Evolutionary conservation across 2,329 filamentous ascomycete genomes (phyloP), one percentile per base, ranked within the genome.

Genomic region (Cytospora piceae): DNA sequence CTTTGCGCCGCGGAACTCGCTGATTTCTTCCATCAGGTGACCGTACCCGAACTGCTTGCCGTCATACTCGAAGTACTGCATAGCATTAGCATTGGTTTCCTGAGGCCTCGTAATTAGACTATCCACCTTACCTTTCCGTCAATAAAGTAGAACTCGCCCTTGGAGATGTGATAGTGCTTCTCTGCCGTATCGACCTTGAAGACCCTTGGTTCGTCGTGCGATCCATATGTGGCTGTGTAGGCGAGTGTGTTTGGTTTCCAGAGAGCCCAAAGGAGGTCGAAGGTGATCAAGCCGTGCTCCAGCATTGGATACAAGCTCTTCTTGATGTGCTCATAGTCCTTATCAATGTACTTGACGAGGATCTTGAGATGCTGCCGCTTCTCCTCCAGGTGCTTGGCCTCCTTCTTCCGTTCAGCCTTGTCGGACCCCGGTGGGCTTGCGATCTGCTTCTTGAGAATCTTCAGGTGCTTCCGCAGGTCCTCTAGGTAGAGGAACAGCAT

Each of bases 201-300:
- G 12, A 90, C 90, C 20, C 92, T 86, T 2, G 92, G 91, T 71
- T 95, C 89, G 49, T 94, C 91, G 17, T 83, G 79, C 42, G 87
- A 88, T 3, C 90, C 90, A 69, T 96, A 96, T 0, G 91, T 94
- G 0, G 87, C 86, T 0, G 90, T 87, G 74, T 90, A 94, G 0
- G 87, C 90, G 24, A 96, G 85, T 0, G 91, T 93, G 71, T 93
- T 91, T 0, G 93, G 93, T 73, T 95, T 96, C 84, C 91, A 96
- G 4, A 97, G 79, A 0, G 93, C 92, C 93, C 93, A 96, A 1
- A 96, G 80, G 2, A 96, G 83, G 65, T 97, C 92, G 71, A 94
- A 97, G 0, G 92, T 96, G 74, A 96, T 96, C 54, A 93, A 87
- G 11, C 92, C 92, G 37, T 89, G 90, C 69, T 93, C 86, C 2